phyloP scores from a whole-genome alignment of 129 eudicot genomes.

The Flaveria trinervia region DNA sequence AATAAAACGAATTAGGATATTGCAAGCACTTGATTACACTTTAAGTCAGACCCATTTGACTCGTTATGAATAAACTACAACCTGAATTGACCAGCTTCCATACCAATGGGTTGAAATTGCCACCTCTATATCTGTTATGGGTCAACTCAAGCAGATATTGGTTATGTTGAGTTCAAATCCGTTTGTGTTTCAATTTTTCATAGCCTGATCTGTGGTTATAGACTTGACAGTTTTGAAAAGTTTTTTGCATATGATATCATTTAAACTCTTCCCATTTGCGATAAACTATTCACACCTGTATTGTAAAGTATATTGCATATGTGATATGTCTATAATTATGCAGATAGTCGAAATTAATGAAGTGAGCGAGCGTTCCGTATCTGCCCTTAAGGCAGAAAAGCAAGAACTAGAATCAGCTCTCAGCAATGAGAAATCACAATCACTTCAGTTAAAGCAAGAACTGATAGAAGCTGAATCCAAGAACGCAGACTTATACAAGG shows the following conservation, averaged over 20 bases:
- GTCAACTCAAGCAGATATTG: neutral
- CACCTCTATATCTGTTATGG: constrained; percentile 4
- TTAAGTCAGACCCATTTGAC: too few species aligned
- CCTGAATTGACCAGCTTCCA: neutral
- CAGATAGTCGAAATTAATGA: constrained; percentile 62
- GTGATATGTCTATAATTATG: constrained; percentile 16
- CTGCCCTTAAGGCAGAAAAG: constrained; percentile 68
- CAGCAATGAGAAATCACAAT: constrained; percentile 67
- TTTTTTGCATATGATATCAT: neutral
- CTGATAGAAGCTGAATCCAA: constrained; percentile 78
- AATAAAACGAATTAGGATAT: too few species aligned
- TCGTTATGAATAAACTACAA: neutral
- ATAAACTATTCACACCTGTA: neutral
- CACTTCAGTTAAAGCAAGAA: constrained; percentile 80
- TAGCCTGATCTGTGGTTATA: neutral
- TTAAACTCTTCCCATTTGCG: neutral
- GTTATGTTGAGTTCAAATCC: neutral
- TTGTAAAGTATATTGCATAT: constrained; percentile 12
- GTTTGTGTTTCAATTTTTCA: neutral
- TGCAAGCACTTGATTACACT: too few species aligned
- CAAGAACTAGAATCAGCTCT: constrained; percentile 72
- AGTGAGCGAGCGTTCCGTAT: constrained; percentile 56
- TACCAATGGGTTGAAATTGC: neutral
- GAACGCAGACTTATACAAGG: constrained; percentile 89
- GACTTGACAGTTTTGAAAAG: neutral